Evolutionary conservation across 805 yeast genomes (phyloP), one percentile per base, ranked within the genome.

Genomic region (Pichia cabralensis): DNA sequence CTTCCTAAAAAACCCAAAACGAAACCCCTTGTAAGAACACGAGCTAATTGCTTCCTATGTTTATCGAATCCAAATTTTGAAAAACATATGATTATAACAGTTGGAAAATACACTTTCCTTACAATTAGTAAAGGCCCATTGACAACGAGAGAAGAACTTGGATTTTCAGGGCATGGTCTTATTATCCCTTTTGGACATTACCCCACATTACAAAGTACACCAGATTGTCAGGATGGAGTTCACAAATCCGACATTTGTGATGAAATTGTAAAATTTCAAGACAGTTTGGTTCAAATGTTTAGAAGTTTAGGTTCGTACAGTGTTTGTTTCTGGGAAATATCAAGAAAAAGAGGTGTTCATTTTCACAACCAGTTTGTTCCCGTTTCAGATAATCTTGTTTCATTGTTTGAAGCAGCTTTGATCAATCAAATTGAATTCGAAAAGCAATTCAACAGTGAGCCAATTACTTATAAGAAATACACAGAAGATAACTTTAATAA

Each of bases 71-170:
- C 94, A 0, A 69, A 76, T 11, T 66, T 81, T 6, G 88, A 80
- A 43, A 64, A 81, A 3, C 94, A 85, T 53, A 74, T 88, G 80
- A 72, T 86, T 10, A 66, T 85, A 1, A 71, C 92, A 0, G 79
- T 88, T 34, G 89, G 83, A 1, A 67, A 68, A 10, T 61, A 63
- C 30, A 58, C 74, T 0, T 86, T 85, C 51, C 33, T 86, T 38
- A 78, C 96, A 0, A 64, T 77, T 12, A 94, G 95, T 1, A 85
- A 81, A 49, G 96, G 96, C 0, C 96, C 96, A 0, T 56, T 86
- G 14, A 71, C 82, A 2, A 56, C 66, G 19, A 71, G 78, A 1
- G 56, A 52, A 9, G 37, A 39, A 8, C 55, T 68, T 4, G 59
- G 62, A 8, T 76, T 82, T 48, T 72, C 94, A 0, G 95, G 94